These are phyloP conservation scores for Syzygium grande DNA, from an alignment of 345 rosid genomes.

Conservation along the genomic window DNA sequence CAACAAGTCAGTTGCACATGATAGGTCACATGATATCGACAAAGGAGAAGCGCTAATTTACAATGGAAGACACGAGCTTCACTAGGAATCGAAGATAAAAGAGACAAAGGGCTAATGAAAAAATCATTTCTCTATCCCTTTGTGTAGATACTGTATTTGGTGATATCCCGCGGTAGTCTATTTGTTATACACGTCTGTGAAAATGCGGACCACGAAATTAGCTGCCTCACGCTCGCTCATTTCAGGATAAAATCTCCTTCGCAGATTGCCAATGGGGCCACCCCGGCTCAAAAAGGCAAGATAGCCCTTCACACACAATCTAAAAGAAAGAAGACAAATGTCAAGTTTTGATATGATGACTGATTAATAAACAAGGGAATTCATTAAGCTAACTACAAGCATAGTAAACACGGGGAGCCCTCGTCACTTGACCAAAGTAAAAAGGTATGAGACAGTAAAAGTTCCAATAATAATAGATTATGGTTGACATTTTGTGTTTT, in stretches of 20 bases:
- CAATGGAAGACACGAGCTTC: not conserved
- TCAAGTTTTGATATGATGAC: not conserved
- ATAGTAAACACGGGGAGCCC: not conserved
- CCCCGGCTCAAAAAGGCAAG: constrained; percentile 92
- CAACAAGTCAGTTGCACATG: not conserved
- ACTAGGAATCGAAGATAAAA: constrained; percentile 4
- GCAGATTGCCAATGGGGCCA: constrained; percentile 91
- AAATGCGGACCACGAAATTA: constrained; percentile 70
- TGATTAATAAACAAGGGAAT: not conserved
- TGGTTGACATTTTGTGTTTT: too few relatives aligned
- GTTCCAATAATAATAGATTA: too few relatives aligned
- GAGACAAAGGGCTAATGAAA: not conserved
- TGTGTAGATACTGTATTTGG: constrained; percentile 89
- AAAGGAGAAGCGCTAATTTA: not conserved
- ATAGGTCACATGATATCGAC: not conserved
- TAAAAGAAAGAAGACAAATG: constrained; percentile 4
- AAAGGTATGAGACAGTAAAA: too few relatives aligned
- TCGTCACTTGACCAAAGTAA: too few relatives aligned
- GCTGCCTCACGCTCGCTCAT: constrained; percentile 99
- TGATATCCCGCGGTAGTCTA: constrained; percentile 96
- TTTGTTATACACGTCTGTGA: constrained; percentile 87
- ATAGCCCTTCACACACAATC: constrained; percentile 92
- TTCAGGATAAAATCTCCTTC: constrained; percentile 94
- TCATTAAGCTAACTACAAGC: not conserved
- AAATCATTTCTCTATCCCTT: constrained; percentile 82